phyloP scores from a whole-genome alignment of 768 basidiomycete species.

The Clathrus columnatus region DNA sequence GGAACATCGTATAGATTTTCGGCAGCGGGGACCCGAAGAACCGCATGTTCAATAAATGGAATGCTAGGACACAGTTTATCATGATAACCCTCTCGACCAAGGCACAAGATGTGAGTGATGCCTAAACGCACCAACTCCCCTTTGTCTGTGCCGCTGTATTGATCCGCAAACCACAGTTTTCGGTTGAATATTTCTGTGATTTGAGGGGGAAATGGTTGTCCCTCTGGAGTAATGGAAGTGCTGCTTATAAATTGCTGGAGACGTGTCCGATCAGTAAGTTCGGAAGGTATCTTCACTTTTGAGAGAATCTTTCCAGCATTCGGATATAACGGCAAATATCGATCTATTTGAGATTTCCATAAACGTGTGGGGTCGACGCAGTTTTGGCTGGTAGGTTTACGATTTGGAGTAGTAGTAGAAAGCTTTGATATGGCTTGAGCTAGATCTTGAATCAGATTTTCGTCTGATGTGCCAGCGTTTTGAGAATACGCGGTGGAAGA shows the following conservation, averaged over 20 bases:
- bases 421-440: not conserved
- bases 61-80: not conserved
- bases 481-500: not conserved
- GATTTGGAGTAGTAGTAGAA: not conserved
- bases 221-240: constrained; percentile 1
- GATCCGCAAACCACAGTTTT: constrained; percentile 1
- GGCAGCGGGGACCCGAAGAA: not conserved
- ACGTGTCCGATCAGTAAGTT: not conserved
- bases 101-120: constrained; percentile 5
- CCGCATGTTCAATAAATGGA: not conserved
- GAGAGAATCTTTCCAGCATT: not conserved
- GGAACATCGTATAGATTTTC: not conserved
- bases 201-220: constrained; percentile 5
- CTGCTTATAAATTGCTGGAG: not conserved
- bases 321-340: not conserved
- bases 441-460: not conserved
- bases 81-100: not conserved
- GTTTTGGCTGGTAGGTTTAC: not conserved
- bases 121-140: not conserved
- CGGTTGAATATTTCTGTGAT: not conserved
- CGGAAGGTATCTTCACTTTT: not conserved
- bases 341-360: not conserved
- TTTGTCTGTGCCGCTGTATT: constrained; percentile 6
- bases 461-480: not conserved
- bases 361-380: not conserved